Conservation (phyloP, 106 monocot genomes). For the Apostasia ramifera region DNA sequence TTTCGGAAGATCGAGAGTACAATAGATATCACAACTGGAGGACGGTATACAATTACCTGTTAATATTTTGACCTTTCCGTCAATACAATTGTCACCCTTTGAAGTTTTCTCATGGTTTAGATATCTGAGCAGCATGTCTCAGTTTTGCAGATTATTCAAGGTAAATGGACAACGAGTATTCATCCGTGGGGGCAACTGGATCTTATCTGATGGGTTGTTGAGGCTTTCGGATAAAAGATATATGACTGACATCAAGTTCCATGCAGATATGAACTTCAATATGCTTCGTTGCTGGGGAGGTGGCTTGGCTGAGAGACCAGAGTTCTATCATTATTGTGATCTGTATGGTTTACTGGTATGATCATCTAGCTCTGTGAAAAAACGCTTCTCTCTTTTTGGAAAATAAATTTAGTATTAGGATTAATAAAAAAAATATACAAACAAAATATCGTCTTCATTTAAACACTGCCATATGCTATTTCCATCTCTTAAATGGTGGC, state of each 20-base stretch:
- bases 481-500: too few species aligned
- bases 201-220: constrained; percentile 84
- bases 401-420: too few species aligned
- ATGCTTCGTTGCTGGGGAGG: constrained; percentile 99
- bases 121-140: constrained; percentile 1
- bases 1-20: constrained; percentile 87
- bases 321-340: constrained; percentile 95
- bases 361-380: not conserved
- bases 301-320: constrained; percentile 93
- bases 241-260: constrained; percentile 85
- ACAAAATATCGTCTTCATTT: too few species aligned
- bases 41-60: constrained; percentile 45
- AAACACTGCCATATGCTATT: too few species aligned
- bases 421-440: too few species aligned
- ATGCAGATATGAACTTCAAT: constrained; percentile 98
- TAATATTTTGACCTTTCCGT: not conserved
- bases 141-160: constrained; percentile 70
- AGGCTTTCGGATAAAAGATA: constrained; percentile 80
- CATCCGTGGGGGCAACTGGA: constrained; percentile 98
- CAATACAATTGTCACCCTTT: too few species aligned
- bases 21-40: constrained; percentile 81
- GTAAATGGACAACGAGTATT: constrained; percentile 86
- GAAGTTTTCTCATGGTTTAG: not conserved
- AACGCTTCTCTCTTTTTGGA: too few species aligned
- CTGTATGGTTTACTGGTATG: constrained; percentile 92